phyloP scores from a whole-genome alignment of 179 eudicot genomes.

The Carnegiea gigantea region DNA sequence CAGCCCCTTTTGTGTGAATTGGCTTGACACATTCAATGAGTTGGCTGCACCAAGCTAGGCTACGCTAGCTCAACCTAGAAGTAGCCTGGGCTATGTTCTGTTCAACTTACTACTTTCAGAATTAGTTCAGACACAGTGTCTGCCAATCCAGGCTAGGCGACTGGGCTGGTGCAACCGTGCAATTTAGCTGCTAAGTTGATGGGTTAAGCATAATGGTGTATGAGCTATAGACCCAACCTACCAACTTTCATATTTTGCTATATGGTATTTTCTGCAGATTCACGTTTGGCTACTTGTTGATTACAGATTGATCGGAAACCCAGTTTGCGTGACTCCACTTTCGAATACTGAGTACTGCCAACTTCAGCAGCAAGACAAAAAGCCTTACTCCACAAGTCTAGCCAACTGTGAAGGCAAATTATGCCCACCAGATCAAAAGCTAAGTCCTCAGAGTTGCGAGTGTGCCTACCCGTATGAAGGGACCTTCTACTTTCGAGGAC shows the following conservation, averaged over 20 bases:
- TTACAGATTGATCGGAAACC: constrained; percentile 74
- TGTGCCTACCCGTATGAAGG: constrained; percentile 89
- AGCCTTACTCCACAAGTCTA: constrained; percentile 70
- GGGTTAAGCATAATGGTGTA: no score
- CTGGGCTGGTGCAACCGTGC: no score
- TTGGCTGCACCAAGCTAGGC: background rate
- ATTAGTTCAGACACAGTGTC: no score
- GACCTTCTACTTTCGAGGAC: constrained; percentile 72
- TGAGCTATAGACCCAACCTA: background rate
- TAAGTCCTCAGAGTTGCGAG: constrained; percentile 81
- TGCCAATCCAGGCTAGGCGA: no score
- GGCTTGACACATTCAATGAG: background rate
- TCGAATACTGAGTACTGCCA: constrained; percentile 56
- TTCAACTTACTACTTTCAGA: no score
- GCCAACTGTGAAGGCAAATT: constrained; percentile 59
- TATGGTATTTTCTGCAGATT: background rate
- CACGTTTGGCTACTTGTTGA: background rate
- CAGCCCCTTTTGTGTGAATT: background rate
- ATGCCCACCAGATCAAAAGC: constrained; percentile 56
- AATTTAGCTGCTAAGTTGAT: no score
- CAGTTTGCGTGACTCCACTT: constrained; percentile 54
- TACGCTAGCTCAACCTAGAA: no score
- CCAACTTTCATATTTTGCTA: background rate
- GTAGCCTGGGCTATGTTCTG: no score
- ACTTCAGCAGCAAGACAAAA: constrained; percentile 41